Conservation (phyloP, 78 protist species). For the Dictyostelium citrinum region DNA sequence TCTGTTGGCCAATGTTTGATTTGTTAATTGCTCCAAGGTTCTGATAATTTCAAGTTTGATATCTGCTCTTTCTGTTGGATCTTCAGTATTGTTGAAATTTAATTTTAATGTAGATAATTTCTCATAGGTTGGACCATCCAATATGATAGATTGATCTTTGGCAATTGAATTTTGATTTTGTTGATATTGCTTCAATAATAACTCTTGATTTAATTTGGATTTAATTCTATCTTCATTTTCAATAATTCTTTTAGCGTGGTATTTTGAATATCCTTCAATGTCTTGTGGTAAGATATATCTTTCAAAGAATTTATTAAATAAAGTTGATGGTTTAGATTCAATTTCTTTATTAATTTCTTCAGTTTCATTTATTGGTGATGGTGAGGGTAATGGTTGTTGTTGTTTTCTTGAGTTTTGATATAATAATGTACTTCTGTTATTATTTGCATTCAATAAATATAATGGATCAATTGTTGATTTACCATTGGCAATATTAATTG, state of each 20-base stretch:
- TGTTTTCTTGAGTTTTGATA: not conserved
- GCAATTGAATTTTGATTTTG: not conserved
- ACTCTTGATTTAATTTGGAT: not conserved
- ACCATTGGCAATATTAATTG: not conserved
- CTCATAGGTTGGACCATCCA: not conserved
- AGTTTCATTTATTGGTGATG: not conserved
- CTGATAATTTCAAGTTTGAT: not conserved
- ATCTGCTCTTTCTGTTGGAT: not conserved
- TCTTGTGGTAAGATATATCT: not conserved
- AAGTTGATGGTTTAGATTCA: not conserved
- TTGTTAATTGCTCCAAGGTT: not conserved
- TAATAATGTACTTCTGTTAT: not conserved
- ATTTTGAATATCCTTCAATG: not conserved
- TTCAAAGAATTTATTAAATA: not conserved
- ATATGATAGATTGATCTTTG: not conserved
- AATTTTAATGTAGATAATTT: not conserved
- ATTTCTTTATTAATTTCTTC: not conserved
- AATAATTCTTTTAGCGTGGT: not conserved
- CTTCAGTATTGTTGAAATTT: not conserved
- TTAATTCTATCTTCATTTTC: not conserved
- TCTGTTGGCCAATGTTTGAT: not conserved
- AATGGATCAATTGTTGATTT: conserved; percentile 8
- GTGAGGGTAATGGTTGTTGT: not conserved
- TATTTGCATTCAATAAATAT: not conserved
- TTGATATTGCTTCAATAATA: not conserved